Evolutionary conservation across 176 grass and related monocot species (phyloP), one percentile per base, ranked within the genome.

Genomic region (Phragmites australis): DNA sequence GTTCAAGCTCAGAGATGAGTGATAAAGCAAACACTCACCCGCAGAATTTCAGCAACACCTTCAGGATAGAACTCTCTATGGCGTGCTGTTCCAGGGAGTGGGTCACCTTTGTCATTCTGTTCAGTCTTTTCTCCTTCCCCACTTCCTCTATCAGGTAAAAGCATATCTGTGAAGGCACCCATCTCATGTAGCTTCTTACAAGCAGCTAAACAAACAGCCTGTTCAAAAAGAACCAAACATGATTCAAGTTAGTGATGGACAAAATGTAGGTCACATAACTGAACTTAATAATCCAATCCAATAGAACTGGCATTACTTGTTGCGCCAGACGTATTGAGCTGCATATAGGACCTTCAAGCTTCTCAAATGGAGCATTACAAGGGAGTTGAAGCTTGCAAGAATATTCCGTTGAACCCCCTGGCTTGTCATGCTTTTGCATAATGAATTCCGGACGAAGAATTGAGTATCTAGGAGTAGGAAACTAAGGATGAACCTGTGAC

Each of bases 161-260:
- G 90, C 92, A 90, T 99, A 83, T 99, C 96, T 70, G 92, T 99
- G 72, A 99, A 99, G 23, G 96, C 96, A 56, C 86, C 93, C 96
- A 93, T 99, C 87, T 99, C 96, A 91, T 99, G 96, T 63, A 99
- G 82, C 82, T 99, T 99, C 88, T 95, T 99, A 83, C 96, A 99
- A 30, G 92, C 96, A 87, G 92, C 90, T 73, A 99, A 95, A 85
- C 90, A 99, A 85, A 99, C 92, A 90, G 92, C 92, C 96, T 98
- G 70, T 73, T 79, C 19, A 74, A 43, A 80, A 52, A 82, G 17
- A 88, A 31, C 16, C 21, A 76, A 17, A 9, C 5, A 23, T 34
- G 23, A 29, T 87, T 76, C 66, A 81, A 71, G 58, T 47, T 65
- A 81, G 58, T 40, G 50, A 69, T 56, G 25, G 14, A 34, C 19